phyloP scores from a whole-genome alignment of 2,329 filamentous ascomycete genomes.

The Lasiodiplodia citricola region DNA sequence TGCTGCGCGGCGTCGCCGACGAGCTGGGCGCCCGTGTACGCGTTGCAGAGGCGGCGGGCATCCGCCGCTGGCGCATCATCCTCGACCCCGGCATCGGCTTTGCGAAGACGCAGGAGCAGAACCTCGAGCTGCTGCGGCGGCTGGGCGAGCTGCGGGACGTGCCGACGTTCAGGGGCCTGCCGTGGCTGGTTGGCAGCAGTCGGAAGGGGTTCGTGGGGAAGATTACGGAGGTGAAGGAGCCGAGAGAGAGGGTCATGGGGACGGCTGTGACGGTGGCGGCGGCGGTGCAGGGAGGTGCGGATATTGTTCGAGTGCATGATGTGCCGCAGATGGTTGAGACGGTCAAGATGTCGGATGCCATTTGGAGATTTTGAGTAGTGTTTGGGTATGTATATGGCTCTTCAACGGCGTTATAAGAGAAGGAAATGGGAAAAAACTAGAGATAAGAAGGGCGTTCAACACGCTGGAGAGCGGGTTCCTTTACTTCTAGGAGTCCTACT shows the following conservation, averaged over 20 bases:
- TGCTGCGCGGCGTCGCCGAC: constrained; percentile 67
- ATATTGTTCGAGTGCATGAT: constrained; percentile 93
- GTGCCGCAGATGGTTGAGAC: constrained; percentile 85
- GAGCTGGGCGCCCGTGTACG: constrained; percentile 74
- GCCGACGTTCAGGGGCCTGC: constrained; percentile 67
- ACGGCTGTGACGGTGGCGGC: constrained; percentile 88
- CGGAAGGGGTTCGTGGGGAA: constrained; percentile 87
- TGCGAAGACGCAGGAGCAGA: constrained; percentile 81
- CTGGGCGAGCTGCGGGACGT: constrained; percentile 62
- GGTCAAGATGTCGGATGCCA: constrained; percentile 82
- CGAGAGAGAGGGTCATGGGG: constrained; percentile 76
- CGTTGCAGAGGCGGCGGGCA: constrained; percentile 79
- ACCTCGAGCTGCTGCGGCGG: constrained; percentile 76
- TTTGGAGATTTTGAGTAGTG: constrained; percentile 15
- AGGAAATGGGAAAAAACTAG: background rate
- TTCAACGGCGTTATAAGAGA: constrained; percentile 1
- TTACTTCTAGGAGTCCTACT: no score
- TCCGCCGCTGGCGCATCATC: constrained; percentile 91
- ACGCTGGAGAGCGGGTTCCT: background rate
- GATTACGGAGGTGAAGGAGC: constrained; percentile 75
- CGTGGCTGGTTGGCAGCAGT: constrained; percentile 89
- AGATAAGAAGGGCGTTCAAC: constrained; percentile 12
- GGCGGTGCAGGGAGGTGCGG: constrained; percentile 83
- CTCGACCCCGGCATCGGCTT: constrained; percentile 95
- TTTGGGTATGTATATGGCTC: background rate